Evolutionary conservation across 1,284 basidiomycete species (phyloP), one percentile per base, ranked within the genome.

Genomic region (Moesziomyces sp.): DNA sequence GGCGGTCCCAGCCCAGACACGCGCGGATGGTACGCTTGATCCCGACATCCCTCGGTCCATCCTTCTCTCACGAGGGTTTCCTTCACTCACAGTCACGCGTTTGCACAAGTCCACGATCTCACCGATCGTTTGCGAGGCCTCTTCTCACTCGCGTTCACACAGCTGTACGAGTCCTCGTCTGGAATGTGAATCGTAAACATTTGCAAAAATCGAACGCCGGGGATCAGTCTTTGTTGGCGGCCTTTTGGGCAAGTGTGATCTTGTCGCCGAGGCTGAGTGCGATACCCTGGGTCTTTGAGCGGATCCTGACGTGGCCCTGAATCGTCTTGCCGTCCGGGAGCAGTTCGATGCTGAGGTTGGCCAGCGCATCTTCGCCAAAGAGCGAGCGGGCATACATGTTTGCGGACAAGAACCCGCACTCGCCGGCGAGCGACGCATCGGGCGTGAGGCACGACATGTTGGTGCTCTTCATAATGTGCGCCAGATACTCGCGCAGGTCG

Each of bases 381-480:
- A 96, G 84, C 84, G 91, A 92, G 66, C 92, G 89, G 28, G 94
- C 94, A 85, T 95, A 96, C 87, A 97, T 89, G 85, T 97, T 97
- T 46, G 93, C 94, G 4, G 91, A 92, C 44, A 97, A 86, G 89
- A 96, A 97, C 84, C 93, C 92, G 83, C 94, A 97, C 67, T 95
- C 93, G 48, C 94, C 93, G 0, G 91, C 92, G 35, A 93, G 88
- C 1, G 93, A 92, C 14, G 93, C 93, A 71, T 96, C 93, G 3
- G 94, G 93, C 13, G 94, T 97, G n/a, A 97, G 88, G 80, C 93
- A 94, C 13, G 93, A 90, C 94, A 97, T 97, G 86, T 97, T 96
- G 28, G 94, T 97, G 30, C 92, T 95, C 93, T 84, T 78, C 72
- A 83, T 78, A 26, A 97, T 92, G 82, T 96, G 93, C 61, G 90